These are phyloP conservation scores for Schizophyllum commune DNA, from an alignment of 1,284 basidiomycete species.

Conservation along the genomic window DNA sequence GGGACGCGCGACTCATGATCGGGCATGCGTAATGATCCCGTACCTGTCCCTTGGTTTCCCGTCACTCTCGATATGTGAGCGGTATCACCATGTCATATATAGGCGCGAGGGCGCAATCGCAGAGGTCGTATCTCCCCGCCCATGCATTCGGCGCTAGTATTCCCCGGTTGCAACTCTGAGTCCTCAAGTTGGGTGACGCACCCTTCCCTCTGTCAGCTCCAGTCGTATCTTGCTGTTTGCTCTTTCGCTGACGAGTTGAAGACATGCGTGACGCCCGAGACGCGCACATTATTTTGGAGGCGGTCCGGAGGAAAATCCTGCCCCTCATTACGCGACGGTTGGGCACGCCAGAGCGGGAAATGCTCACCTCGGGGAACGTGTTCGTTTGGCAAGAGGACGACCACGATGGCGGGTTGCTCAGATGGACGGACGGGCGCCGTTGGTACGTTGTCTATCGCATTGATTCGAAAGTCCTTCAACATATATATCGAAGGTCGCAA, in stretches of 20 bases:
- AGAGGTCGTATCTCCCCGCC: no score
- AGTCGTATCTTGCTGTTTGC: background rate
- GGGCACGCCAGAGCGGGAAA: conserved; percentile 57
- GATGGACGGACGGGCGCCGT: conserved; percentile 72
- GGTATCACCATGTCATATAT: no score
- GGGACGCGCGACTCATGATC: no score
- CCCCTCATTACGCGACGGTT: conserved; percentile 38
- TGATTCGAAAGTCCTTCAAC: background rate
- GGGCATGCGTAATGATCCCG: no score
- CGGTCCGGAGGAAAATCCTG: conserved; percentile 9
- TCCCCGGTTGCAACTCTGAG: no score
- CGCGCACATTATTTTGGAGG: conserved; percentile 11
- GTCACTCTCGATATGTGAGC: no score
- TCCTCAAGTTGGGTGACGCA: conserved; percentile 2
- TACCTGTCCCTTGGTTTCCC: no score
- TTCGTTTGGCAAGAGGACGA: conserved; percentile 82
- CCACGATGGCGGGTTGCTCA: conserved; percentile 63
- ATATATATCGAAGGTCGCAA: conserved; percentile 52
- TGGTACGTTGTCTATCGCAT: conserved; percentile 36
- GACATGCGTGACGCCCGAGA: conserved; percentile 11
- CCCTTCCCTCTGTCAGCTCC: conserved; percentile 5
- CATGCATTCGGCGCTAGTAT: no score
- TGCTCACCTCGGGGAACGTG: conserved; percentile 60
- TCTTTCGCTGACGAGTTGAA: conserved; percentile 2
- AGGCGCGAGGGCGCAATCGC: no score